Evolutionary conservation across 805 yeast species (phyloP).

Genomic region (Ogataea henricii): DNA sequence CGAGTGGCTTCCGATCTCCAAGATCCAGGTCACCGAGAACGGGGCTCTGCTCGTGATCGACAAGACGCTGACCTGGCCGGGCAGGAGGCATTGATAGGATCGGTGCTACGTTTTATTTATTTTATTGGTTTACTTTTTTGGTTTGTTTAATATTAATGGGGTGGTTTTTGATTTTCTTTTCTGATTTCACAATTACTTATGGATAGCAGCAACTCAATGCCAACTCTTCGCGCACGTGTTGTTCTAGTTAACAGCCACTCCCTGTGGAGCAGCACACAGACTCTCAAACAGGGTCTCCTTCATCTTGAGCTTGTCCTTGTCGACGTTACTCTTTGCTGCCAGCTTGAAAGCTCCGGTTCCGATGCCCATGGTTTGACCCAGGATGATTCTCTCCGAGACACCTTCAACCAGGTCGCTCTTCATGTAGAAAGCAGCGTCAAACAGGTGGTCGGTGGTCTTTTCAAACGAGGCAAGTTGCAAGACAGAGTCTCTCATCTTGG

Average conservation of each 20-base stretch:
- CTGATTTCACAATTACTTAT: too few species aligned
- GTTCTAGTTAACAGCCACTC: background rate
- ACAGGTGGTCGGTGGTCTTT: constrained; percentile 96
- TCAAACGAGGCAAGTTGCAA: constrained; percentile 96
- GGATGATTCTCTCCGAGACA: constrained; percentile 94
- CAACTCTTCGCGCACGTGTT: background rate
- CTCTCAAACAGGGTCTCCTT: constrained; percentile 52
- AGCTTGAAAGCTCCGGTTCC: constrained; percentile 97
- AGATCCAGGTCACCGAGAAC: constrained; percentile 41
- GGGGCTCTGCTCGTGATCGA: constrained; percentile 48
- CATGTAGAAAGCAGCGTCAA: constrained; percentile 98
- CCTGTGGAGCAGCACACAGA: constrained; percentile 30
- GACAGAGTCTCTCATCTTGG: constrained; percentile 98
- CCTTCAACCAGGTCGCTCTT: constrained; percentile 95
- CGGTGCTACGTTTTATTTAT: too few species aligned
- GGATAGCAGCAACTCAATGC: background rate
- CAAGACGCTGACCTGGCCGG: constrained; percentile 41
- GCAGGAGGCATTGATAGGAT: too few species aligned
- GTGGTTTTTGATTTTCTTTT: too few species aligned
- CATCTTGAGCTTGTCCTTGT: constrained; percentile 36
- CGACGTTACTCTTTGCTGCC: constrained; percentile 57
- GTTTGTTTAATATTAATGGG: too few species aligned
- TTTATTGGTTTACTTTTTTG: too few species aligned
- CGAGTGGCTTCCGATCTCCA: constrained; percentile 39
- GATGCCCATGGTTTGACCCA: constrained; percentile 96